Evolutionary conservation across 352 stramenopile genomes (phyloP).

Genomic region (Phytophthora sp.): DNA sequence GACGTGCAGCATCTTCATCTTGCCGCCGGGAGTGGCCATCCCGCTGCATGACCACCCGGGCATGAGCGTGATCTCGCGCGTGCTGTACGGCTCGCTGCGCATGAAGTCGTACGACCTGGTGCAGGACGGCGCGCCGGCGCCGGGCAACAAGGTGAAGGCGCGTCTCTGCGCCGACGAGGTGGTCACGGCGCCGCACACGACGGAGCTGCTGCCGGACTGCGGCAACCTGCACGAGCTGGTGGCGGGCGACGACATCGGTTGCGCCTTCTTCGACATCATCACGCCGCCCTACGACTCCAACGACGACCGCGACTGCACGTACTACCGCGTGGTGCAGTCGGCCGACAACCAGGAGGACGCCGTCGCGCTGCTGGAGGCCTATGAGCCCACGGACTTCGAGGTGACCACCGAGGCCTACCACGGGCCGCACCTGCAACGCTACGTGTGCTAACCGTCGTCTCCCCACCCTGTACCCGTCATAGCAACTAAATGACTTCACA

Average conservation of each 20-base stretch:
- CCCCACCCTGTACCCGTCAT: neutral
- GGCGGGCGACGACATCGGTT: conserved; percentile 70
- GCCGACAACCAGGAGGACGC: conserved; percentile 5
- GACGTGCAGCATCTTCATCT: conserved; percentile 76
- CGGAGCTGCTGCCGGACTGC: conserved; percentile 66
- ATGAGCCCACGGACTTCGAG: conserved; percentile 59
- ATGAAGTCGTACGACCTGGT: conserved; percentile 72
- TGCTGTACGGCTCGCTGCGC: conserved; percentile 78
- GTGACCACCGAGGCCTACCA: conserved; percentile 56
- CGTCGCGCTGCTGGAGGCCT: conserved; percentile 51
- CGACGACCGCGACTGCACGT: conserved; percentile 73
- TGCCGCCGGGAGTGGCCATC: conserved; percentile 72
- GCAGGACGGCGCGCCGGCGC: neutral
- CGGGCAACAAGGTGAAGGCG: conserved; percentile 34
- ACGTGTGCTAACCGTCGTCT: conserved; percentile 21
- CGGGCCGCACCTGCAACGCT: conserved; percentile 46
- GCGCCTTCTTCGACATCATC: conserved; percentile 87
- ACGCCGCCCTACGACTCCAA: conserved; percentile 81
- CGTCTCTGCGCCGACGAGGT: conserved; percentile 47
- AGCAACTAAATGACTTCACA: neutral
- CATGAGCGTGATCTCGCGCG: conserved; percentile 85
- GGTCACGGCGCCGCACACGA: conserved; percentile 65
- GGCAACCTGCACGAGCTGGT: conserved; percentile 86
- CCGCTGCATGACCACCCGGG: conserved; percentile 84
- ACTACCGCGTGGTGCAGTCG: conserved; percentile 60